These are phyloP conservation scores for Coniella lustricola DNA, from an alignment of 2,329 filamentous ascomycete genomes.

Conservation along the genomic window DNA sequence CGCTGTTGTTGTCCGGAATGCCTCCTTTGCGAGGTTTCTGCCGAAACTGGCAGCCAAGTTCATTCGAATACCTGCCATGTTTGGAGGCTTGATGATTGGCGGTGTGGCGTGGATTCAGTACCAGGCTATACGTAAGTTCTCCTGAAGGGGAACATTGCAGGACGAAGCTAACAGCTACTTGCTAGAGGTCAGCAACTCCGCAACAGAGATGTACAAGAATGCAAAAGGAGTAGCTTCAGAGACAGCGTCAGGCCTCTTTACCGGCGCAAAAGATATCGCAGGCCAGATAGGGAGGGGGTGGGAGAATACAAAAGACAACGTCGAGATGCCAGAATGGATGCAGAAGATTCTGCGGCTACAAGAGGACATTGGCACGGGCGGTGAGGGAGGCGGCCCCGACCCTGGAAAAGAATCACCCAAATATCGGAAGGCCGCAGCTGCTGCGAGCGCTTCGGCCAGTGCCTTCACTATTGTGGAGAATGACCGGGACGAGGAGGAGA, in stretches of 20 bases:
- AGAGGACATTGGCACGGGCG: slow-evolving; percentile 49
- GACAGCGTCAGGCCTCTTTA: slow-evolving; percentile 63
- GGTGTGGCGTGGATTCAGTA: slow-evolving; percentile 92
- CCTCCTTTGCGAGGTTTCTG: slow-evolving; percentile 59
- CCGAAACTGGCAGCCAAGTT: slow-evolving; percentile 91
- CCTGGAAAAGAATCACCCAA: slow-evolving; percentile 47
- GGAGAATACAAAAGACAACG: slow-evolving; percentile 68
- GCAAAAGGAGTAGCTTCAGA: slow-evolving; percentile 65
- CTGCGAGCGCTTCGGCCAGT: slow-evolving; percentile 64
- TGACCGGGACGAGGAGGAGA: slow-evolving; percentile 52
- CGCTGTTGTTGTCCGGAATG: slow-evolving; percentile 56
- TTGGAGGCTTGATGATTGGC: slow-evolving; percentile 81
- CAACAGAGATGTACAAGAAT: slow-evolving; percentile 65
- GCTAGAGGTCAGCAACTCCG: slow-evolving; percentile 67
- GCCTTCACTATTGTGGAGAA: slow-evolving; percentile 55
- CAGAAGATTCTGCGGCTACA: slow-evolving; percentile 61
- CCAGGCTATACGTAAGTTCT: slow-evolving; percentile 70
- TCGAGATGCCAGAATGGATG: slow-evolving; percentile 69
- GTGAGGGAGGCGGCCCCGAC: slow-evolving; percentile 35
- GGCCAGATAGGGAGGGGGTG: slow-evolving; percentile 75
- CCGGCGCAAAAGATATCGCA: slow-evolving; percentile 65
- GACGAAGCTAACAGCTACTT: slow-evolving; percentile 15
- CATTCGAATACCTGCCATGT: slow-evolving; percentile 78
- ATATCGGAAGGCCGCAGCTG: slow-evolving; percentile 49
- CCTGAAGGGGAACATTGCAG: not conserved